Base-by-base conservation (phyloP, 257 asterid genomes). In the Salvia rosmarinus region DNA sequence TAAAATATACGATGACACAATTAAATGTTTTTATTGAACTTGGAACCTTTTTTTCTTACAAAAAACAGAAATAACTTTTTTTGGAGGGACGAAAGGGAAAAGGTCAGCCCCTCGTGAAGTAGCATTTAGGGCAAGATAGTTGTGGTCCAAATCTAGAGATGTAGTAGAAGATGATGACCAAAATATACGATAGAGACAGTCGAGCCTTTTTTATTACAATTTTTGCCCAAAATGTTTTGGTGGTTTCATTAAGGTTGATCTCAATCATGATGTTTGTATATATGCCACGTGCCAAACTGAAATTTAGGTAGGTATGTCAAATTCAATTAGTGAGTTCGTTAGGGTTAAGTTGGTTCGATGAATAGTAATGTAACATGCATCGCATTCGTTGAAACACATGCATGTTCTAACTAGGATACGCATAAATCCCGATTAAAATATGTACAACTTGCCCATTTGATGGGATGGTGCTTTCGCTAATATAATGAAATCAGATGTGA, bases 131-230 rank as follows among this genome's bases (percentile, higher is more conserved):
- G 39, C 54, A 25, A 74, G 42, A 55, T 39, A 58, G 37, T 34
- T 28, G 79, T 75, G 79, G 79, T 75, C 79, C 79, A 47, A 75
- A 50, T 14, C 1, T 30, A 37, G 70, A 58, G 66, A 67, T 12
- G 34, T 42, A 25, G 65, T 20, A 23, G 65, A 42, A 40, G 55
- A 14, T 10, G 14, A 32, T 37, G 20, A 50, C 40, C 47, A 12
- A 39, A 52, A 54, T 68, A 39, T 39, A 44, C 28, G 67, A 61
- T 35, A 17, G 16, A 37, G 67, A 61, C 50, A 37, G 17, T 35
- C 67, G 10, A 34, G 2, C 34, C n/a, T 9, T n/a, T 19, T 56
- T 5, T 25, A 25, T 56, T 12, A 25, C 39, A 9, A 23, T 10
- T 55, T 21, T 4, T 25, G 30, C 39, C 39, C 1, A 23, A 25